Conservation (phyloP, 257 asterid genomes). For the Verbascum thapsus region DNA sequence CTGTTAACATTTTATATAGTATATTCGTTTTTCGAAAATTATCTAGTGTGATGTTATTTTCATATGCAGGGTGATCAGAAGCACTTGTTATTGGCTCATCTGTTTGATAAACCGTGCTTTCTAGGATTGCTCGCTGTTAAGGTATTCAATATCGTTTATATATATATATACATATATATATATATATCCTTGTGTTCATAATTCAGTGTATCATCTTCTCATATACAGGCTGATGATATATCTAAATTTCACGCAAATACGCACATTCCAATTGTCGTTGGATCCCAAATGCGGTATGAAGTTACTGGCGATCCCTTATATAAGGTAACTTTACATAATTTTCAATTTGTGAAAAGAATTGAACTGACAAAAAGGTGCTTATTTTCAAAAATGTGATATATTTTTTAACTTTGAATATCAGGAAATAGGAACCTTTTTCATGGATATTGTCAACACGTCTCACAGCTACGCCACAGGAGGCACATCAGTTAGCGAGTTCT, state of each 20-base stretch:
- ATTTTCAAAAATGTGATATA: slow-evolving; percentile 5
- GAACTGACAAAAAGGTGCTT: background rate
- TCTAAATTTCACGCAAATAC: slow-evolving; percentile 83
- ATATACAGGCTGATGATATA: slow-evolving; percentile 71
- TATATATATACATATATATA: too few relatives aligned
- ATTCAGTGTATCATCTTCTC: slow-evolving; percentile 2
- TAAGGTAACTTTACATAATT: slow-evolving; percentile 43
- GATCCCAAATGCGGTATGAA: slow-evolving; percentile 94
- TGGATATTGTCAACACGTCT: slow-evolving; percentile 81
- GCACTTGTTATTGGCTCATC: slow-evolving; percentile 82
- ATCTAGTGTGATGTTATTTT: background rate
- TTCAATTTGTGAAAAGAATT: too few relatives aligned
- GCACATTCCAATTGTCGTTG: slow-evolving; percentile 86
- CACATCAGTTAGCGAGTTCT: slow-evolving; percentile 69
- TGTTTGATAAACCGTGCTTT: slow-evolving; percentile 95
- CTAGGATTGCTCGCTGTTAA: slow-evolving; percentile 79
- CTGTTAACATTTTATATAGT: too few relatives aligned
- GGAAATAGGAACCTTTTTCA: slow-evolving; percentile 79
- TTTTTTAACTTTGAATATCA: slow-evolving; percentile 29
- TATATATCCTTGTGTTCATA: background rate
- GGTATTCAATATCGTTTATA: slow-evolving; percentile 38
- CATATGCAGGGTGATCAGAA: slow-evolving; percentile 70
- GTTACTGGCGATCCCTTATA: slow-evolving; percentile 80
- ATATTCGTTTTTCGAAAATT: too few relatives aligned
- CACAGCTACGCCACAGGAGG: slow-evolving; percentile 98